Base-by-base conservation (phyloP, 2,329 filamentous ascomycete species). In the Thielaviopsis punctulata region DNA sequence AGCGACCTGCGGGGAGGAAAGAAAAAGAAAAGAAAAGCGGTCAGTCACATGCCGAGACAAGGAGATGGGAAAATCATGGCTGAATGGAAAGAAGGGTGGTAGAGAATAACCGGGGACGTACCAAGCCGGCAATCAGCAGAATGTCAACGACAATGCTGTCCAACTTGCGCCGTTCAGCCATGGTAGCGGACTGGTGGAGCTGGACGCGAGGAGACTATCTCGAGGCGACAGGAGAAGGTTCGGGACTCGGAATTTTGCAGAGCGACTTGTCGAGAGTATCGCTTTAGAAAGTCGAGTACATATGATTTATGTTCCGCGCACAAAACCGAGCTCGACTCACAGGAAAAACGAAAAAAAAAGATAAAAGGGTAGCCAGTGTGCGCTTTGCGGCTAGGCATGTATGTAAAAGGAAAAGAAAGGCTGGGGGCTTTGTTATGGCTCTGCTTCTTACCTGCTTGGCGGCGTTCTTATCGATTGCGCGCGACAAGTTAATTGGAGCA, bases 131-230 rank as follows among this genome's bases (percentile, higher is more conserved):
- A 15, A 57, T 56, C 44, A 57, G 43, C 46, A 57, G 39, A 27
- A 57, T 54, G 41, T 57, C 56, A 21, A 57, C 54, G 43, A 55
- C 53, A 43, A 57, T 50, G 24, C 53, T 54, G 39, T 57, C 56
- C 22, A 57, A 36, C 46, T 54, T 56, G 33, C 56, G 55, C 51
- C 55, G 51, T 52, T 57, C 56, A 23, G 56, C 45, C 56, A 57
- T 57, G 19, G 27, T 52, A 30, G 30, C 22, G 21, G 21, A 18
- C 7, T 46, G 23, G 24, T 43, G 21, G 13, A 27, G 9, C 36
- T 18, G 36, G 22, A 21, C 18, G 13, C 48, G 36, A 27, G 33
- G 12, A 15, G n/a, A 19, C 36, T 41, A 41, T 41, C 36, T 18
- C 36, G 36, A 41, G 36, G 6, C n/a, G 25, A 19, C 36, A 8